Conservation (phyloP, 805 yeast genomes). For the Ogataea pignaliae region DNA sequence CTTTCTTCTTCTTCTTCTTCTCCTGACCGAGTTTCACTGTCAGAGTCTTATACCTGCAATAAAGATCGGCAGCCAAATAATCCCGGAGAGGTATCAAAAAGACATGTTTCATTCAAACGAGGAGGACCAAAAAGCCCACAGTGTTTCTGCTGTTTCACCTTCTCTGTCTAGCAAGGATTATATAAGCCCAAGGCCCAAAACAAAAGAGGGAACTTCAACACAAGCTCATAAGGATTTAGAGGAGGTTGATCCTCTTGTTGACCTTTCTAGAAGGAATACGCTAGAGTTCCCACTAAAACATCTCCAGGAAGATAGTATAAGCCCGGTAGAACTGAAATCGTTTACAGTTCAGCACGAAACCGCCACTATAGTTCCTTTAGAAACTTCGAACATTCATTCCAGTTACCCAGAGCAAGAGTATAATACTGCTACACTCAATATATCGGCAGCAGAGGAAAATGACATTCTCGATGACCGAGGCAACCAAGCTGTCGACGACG, state of each 20-base stretch:
- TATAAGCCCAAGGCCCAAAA: constrained; percentile 1
- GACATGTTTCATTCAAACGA: no score
- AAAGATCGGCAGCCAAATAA: background rate
- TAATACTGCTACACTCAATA: no score
- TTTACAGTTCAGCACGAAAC: background rate
- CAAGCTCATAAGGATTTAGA: background rate
- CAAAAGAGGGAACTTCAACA: background rate
- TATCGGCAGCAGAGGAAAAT: no score
- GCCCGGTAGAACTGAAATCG: background rate
- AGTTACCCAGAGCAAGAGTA: constrained; percentile 11
- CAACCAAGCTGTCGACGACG: background rate
- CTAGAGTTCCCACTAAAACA: background rate
- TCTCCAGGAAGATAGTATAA: background rate
- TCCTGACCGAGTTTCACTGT: no score
- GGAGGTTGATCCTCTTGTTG: background rate
- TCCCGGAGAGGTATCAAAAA: background rate
- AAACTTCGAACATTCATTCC: constrained; percentile 4
- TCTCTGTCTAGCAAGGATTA: no score
- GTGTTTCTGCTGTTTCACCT: constrained; percentile 4
- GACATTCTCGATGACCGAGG: background rate
- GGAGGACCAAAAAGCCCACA: constrained; percentile 6
- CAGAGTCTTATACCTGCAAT: no score
- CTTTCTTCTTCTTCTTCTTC: no score
- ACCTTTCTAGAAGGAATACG: background rate
- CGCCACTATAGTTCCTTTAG: background rate